These are phyloP conservation scores for Phialophora chinensis DNA, from an alignment of 2,329 filamentous ascomycete genomes.

Conservation along the genomic window DNA sequence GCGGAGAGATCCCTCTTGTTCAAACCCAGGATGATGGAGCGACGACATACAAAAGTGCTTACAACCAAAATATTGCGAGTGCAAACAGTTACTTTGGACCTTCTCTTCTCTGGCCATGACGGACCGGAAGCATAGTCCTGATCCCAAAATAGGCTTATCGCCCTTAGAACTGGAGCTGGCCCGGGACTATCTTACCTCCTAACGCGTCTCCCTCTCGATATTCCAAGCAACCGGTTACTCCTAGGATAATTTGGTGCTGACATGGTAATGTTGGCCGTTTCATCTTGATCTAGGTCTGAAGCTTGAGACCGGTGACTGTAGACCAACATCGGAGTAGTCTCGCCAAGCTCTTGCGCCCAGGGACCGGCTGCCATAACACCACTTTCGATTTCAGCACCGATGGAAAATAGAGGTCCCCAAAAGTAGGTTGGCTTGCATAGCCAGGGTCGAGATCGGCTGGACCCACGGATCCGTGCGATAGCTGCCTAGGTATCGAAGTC, in stretches of 20 bases:
- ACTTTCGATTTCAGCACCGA: background rate
- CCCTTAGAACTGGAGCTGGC: background rate
- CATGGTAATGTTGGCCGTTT: background rate
- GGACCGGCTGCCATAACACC: background rate
- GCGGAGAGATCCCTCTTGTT: slow-evolving; percentile 8
- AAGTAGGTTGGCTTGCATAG: background rate
- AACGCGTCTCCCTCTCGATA: background rate
- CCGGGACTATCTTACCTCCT: background rate
- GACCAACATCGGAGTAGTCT: background rate
- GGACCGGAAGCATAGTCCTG: background rate
- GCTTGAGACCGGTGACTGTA: background rate
- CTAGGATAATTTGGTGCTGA: background rate
- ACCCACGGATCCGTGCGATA: background rate
- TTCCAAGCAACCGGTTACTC: background rate
- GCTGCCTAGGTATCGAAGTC: background rate
- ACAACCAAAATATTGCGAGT: slow-evolving; percentile 1
- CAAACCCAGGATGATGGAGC: slow-evolving; percentile 10
- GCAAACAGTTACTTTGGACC: slow-evolving; percentile 6
- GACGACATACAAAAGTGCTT: slow-evolving; percentile 18
- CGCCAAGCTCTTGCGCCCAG: background rate
- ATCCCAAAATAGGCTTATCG: background rate
- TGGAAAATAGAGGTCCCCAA: background rate
- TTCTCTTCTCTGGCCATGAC: background rate
- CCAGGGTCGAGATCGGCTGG: background rate
- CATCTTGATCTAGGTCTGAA: background rate